Evolutionary conservation across 768 basidiomycete species (phyloP).

Genomic region (Leccinum arenicola): DNA sequence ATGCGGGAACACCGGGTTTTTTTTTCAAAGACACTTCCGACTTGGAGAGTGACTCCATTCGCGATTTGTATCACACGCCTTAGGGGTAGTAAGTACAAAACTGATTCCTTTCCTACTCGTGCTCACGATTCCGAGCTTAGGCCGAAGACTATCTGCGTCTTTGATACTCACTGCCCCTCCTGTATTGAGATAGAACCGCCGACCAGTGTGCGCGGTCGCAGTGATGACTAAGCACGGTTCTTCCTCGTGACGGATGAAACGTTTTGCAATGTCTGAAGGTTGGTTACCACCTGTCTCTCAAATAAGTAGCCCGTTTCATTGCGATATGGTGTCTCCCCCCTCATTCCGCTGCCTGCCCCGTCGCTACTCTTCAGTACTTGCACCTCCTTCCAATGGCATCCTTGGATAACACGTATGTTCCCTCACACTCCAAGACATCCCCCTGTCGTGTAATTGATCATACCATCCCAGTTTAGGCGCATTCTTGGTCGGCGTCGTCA

Average conservation of each 20-base stretch:
- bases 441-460: neutral
- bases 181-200: too few species aligned
- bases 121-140: too few species aligned
- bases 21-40: too few species aligned
- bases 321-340: neutral
- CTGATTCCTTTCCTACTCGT: too few species aligned
- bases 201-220: too few species aligned
- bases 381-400: constrained; percentile 11
- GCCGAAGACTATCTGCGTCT: too few species aligned
- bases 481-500: constrained; percentile 49
- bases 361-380: neutral
- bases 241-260: constrained; percentile 22
- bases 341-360: neutral
- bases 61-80: too few species aligned
- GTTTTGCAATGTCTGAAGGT: constrained; percentile 23
- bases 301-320: constrained; percentile 16
- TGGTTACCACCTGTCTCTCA: constrained; percentile 15
- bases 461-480: constrained; percentile 46
- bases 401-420: constrained; percentile 39
- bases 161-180: too few species aligned
- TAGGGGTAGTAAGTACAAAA: too few species aligned
- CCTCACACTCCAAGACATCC: neutral
- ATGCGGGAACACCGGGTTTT: too few species aligned
- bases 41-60: too few species aligned
- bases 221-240: too few species aligned